These are phyloP conservation scores for Protostelium mycophagum DNA, from an alignment of 78 protist species.

Conservation along the genomic window DNA sequence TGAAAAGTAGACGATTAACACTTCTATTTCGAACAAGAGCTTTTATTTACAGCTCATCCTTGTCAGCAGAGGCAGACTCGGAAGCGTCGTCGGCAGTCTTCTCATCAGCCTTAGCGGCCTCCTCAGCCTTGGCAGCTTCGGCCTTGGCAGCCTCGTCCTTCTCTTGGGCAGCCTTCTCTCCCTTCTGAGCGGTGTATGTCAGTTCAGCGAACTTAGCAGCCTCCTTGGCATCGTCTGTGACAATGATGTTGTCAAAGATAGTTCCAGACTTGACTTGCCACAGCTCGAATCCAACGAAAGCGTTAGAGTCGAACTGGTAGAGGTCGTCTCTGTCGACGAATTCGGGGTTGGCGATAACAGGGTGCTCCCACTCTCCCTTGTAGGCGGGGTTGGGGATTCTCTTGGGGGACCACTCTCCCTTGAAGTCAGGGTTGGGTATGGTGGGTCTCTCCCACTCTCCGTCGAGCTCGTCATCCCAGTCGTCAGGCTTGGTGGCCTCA, in stretches of 20 bases:
- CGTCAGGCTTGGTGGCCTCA: conserved; percentile 93
- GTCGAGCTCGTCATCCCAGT: conserved; percentile 98
- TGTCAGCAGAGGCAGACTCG: conserved; percentile 34
- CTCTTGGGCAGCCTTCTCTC: conserved; percentile 29
- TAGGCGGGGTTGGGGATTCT: conserved; percentile 92
- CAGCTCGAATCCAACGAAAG: conserved; percentile 86
- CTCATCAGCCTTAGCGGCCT: conserved; percentile 6
- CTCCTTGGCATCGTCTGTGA: conserved; percentile 80
- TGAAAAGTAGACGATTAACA: too few species aligned
- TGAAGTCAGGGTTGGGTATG: conserved; percentile 94
- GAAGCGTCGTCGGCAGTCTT: conserved; percentile 3
- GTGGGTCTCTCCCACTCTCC: conserved; percentile 98
- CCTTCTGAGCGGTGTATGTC: conserved; percentile 30
- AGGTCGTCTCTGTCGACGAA: conserved; percentile 71
- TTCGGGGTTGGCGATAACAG: conserved; percentile 87
- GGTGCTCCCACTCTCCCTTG: conserved; percentile 93
- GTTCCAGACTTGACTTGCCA: conserved; percentile 97
- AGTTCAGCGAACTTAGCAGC: conserved; percentile 62
- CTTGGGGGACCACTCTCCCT: conserved; percentile 89
- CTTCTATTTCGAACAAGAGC: not conserved
- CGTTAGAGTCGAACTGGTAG: conserved; percentile 55
- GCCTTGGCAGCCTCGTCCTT: conserved; percentile 36
- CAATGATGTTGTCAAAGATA: conserved; percentile 95
- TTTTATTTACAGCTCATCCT: conserved; percentile 60
- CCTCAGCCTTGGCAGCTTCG: conserved; percentile 28